A percentile compares a stretch with the other conserved stretches of the same genome.
phyloP scores from a whole-genome alignment of 129 eudicot genomes.

The Silybum marianum region DNA sequence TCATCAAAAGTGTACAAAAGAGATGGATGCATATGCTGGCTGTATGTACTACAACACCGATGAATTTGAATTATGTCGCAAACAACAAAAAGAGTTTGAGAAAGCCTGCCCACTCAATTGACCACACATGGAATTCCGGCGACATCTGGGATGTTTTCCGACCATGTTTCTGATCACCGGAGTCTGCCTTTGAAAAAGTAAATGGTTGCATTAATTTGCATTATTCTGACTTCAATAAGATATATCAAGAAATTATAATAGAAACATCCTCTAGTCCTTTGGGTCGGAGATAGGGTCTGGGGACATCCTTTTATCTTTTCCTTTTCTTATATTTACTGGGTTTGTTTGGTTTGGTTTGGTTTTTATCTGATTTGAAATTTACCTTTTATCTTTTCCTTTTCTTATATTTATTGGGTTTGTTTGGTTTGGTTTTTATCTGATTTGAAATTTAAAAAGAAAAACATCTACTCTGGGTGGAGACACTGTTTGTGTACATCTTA shows the following conservation, averaged over 20 bases:
- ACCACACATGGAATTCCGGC: not conserved
- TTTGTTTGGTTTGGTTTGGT: not conserved
- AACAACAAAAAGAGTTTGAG: conserved; percentile 82
- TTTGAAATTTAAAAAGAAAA: not conserved
- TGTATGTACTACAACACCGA: conserved; percentile 95
- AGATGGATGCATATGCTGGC: conserved; percentile 77
- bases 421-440: not conserved
- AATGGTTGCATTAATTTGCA: not conserved
- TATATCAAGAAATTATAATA: not conserved
- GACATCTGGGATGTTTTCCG: not conserved
- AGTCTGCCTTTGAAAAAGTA: not conserved
- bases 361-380: not conserved
- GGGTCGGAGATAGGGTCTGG: not conserved
- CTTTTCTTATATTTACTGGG: not conserved
- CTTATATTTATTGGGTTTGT: not conserved
- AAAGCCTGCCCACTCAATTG: conserved; percentile 80
- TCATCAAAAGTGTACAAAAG: conserved; percentile 80
- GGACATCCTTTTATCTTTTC: not conserved
- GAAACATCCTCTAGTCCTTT: not conserved
- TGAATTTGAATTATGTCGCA: conserved; percentile 84
- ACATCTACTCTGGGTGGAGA: no score
- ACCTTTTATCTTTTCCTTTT: not conserved
- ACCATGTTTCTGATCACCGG: not conserved
- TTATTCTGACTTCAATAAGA: not conserved
- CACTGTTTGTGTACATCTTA: no score